Evolutionary conservation across 345 rosid genomes (phyloP), one percentile per base, ranked within the genome.

Genomic region (Zanthoxylum bungeanum): DNA sequence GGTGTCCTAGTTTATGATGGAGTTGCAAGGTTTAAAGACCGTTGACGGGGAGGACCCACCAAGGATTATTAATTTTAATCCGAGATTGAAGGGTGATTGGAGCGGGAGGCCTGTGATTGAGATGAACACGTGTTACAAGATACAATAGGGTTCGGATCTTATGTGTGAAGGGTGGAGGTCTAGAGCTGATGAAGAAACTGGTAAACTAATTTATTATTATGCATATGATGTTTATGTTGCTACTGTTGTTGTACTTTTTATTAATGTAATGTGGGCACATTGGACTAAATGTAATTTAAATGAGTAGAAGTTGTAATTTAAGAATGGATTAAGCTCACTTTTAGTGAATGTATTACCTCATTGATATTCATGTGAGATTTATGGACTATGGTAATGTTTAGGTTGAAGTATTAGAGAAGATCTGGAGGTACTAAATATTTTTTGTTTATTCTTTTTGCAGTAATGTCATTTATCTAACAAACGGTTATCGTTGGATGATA

Each of bases 21-120:
- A 93, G 86, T 62, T 93, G 68, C 97, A 87, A 81, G 97, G 97
- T 14, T 81, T 93, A 79, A 93, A 84, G 75, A 78, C 84, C 9
- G 98, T 88, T 77, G 96, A 93, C 11, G 97, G 97, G 19, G 98
- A 93, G 87, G 98, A 91, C 64, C 98, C 98, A 21, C 98, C 97
- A 3, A 78, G 93, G 85, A 83, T 93, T 71, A 68, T 91, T 70
- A 97, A 91, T 78, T 91, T 93, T 59, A 93, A 93, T 68, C 96
- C 98, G 9, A 85, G 98, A 84, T 76, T 93, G 16, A 93, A 83
- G 33, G 98, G 98, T 33, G 98, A 93, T 79, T 93, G 98, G 98
- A 93, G 96, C 47, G 75, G 72, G 17, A 87, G 78, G 73, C 94
- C 98, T 1, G 94, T 91, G 53, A 93, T 93, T n/a, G n/a, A n/a